Evolutionary conservation across 225 moss, liverwort and hornwort species (phyloP).

Genomic region (Rhytidiadelphus loreus): DNA sequence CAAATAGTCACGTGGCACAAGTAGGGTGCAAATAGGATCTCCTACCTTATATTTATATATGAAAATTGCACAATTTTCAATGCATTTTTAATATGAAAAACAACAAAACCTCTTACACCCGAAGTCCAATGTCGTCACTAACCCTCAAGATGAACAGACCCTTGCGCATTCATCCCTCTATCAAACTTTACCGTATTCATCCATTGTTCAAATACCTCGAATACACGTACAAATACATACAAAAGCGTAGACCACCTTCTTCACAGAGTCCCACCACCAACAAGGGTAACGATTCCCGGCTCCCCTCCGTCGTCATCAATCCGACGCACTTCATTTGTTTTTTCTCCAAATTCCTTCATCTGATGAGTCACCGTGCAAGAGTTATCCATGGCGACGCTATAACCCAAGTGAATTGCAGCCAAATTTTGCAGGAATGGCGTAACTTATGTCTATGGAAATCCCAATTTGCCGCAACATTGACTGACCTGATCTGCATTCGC

Average conservation of each 20-base stretch:
- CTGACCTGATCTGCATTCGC: background rate
- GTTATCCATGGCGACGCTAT: background rate
- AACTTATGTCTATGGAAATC: background rate
- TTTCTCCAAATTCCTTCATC: background rate
- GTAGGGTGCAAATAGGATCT: background rate
- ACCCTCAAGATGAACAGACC: background rate
- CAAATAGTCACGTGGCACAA: background rate
- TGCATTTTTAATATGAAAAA: background rate
- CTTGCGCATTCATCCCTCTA: background rate
- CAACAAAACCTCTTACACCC: no score
- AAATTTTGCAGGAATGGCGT: background rate
- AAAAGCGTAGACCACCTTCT: background rate
- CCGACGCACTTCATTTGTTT: background rate
- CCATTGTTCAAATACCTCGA: no score
- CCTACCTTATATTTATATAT: background rate
- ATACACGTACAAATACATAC: background rate
- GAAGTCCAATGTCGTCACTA: background rate
- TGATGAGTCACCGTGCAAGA: background rate
- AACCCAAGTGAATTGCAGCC: background rate
- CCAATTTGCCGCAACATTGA: background rate
- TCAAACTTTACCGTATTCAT: background rate
- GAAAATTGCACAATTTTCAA: background rate
- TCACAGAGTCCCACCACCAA: no score
- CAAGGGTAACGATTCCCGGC: background rate
- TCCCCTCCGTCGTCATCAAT: background rate